Percentiles rank a stretch among this genome's conserved stretches.
Conservation (phyloP, 2,329 filamentous ascomycete species). For the Botryotinia narcissicola region DNA sequence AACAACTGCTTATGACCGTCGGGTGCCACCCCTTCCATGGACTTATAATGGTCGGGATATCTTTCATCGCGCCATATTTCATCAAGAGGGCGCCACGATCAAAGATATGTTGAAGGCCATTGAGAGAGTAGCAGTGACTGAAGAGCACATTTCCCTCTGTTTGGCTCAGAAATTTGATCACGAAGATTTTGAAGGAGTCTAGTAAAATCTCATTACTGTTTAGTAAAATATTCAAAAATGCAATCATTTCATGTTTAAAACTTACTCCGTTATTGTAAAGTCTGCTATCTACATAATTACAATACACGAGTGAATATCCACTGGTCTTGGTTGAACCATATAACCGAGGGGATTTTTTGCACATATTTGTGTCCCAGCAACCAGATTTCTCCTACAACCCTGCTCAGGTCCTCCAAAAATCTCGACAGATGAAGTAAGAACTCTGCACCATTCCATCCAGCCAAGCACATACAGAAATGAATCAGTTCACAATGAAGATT, state of each 20-base stretch:
- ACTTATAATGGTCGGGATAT: neutral
- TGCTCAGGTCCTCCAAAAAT: neutral
- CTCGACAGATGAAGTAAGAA: neutral
- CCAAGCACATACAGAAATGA: neutral
- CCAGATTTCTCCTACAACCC: neutral
- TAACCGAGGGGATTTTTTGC: neutral
- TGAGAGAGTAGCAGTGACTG: neutral
- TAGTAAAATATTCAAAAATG: neutral
- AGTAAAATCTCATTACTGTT: neutral
- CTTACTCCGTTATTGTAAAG: neutral
- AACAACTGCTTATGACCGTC: neutral
- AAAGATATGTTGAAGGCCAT: neutral
- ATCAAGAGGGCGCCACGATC: neutral
- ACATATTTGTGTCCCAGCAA: neutral
- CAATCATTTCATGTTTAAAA: neutral
- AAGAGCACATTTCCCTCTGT: neutral
- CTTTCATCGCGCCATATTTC: neutral
- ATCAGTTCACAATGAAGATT: neutral
- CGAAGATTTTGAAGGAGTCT: neutral
- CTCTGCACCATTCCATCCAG: accelerated
- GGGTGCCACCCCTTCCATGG: neutral
- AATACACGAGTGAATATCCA: neutral
- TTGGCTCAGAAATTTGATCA: neutral
- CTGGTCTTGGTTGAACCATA: neutral
- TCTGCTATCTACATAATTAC: neutral